Base-by-base conservation (phyloP, 2,329 filamentous ascomycete genomes). In the Fusarium sulawesiense region DNA sequence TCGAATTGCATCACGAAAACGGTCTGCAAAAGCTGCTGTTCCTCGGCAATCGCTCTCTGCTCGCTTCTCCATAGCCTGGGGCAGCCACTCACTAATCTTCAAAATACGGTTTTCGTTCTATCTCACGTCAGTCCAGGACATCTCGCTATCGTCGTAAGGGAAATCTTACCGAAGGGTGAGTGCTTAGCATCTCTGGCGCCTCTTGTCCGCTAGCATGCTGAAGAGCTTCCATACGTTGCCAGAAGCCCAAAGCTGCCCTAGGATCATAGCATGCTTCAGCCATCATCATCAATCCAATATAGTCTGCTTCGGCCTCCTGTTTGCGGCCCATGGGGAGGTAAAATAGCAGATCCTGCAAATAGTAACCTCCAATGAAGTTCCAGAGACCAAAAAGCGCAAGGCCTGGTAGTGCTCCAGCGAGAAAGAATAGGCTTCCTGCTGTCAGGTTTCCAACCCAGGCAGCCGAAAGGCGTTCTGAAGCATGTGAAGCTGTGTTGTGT, bases 261-360 rank as follows among this genome's bases (percentile, higher is more conserved):
- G 92, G 92, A 66, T 93, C 85, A 76, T 92, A 94, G 80, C 92
- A 94, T 27, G 90, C 91, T 80, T 93, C 88, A 0, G 92, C 88
- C 91, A 94, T 94, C 86, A 94, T 92, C 86, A 94, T 88, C 34
- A 94, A 79, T 1, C 92, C 92, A 49, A 94, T 93, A 73, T 92
- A 93, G 75, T 95, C 92, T 0, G 92, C 92, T 81, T 95, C 92
- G 50, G 85, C 88, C 83, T 92, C 92, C 80, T 94, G 92, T 75
- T 85, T 86, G 50, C 92, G 83, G 48, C 87, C 88, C 77, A 92
- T 92, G 2, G 92, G 92, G 64, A 87, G 82, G 50, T 84, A 84
- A 76, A 93, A 88, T n/a, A 90, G 85, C 18, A 92, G 77, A 53
- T 92, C 85, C 29, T 92, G 80, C 23, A 90, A 56, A 75, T 81